A percentile compares a stretch with the other conserved stretches of the same genome.
These are phyloP conservation scores for Neopestalotiopsis clavispora DNA, from an alignment of 2,329 filamentous ascomycete species.

Conservation along the genomic window DNA sequence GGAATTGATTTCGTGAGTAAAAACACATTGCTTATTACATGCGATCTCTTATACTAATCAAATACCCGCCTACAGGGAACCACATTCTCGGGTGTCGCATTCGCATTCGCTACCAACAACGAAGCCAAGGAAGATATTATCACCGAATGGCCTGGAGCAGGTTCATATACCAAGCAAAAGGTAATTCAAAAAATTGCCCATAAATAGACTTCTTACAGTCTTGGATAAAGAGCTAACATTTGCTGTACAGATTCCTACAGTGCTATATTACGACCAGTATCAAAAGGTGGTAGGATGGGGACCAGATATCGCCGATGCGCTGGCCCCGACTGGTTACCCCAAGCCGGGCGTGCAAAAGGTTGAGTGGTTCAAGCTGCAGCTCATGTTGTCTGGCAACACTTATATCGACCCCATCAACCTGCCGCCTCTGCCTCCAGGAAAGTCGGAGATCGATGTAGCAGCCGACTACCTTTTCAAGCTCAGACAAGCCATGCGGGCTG, in stretches of 20 bases:
- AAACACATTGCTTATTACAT: too few relatives aligned
- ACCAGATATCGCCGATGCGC: constrained; percentile 94
- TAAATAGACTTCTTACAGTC: neutral
- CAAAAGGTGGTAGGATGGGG: constrained; percentile 99
- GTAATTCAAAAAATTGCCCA: constrained; percentile 49
- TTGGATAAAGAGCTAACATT: constrained; percentile 23
- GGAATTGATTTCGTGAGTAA: constrained; percentile 93
- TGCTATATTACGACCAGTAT: constrained; percentile 99
- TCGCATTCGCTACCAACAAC: constrained; percentile 95
- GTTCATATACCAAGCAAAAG: constrained; percentile 99
- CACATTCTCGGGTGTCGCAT: constrained; percentile 96
- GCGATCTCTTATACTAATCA: constrained; percentile 24
- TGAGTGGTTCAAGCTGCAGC: constrained; percentile 99
- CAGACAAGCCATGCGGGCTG: constrained; percentile 93
- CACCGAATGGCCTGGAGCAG: constrained; percentile 97
- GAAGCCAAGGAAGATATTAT: constrained; percentile 99
- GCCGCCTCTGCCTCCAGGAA: constrained; percentile 93
- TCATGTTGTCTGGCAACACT: constrained; percentile 98
- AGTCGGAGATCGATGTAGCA: constrained; percentile 99
- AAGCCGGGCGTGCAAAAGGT: constrained; percentile 98
- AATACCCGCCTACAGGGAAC: constrained; percentile 68
- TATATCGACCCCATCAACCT: constrained; percentile 99
- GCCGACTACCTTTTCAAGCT: constrained; percentile 99
- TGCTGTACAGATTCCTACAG: constrained; percentile 81
- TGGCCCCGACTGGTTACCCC: constrained; percentile 95